Base-by-base conservation (phyloP, 1,284 basidiomycete species). In the Trametes versicolor region DNA sequence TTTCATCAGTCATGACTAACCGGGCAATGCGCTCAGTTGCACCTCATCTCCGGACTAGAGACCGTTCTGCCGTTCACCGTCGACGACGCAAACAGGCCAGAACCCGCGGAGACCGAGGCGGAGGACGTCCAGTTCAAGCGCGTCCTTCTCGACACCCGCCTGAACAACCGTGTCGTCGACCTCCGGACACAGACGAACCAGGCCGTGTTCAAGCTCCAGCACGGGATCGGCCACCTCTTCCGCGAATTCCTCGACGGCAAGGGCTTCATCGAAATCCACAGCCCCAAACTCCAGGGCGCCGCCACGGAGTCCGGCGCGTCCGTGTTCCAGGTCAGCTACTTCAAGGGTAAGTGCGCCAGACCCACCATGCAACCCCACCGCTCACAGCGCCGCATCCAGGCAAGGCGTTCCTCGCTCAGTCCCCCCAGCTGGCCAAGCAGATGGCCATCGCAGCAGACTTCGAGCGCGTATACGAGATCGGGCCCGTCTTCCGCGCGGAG, bases 381-480 rank as follows among this genome's bases (percentile, higher is more conserved):
- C 12, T 36, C n/a, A 23, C 19, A 21, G n/a, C 39, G 12, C 2
- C 23, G 21, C 4, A 17, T 37, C 32, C 23, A 93, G 95, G 94
- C 43, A 87, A 81, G 70, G 98, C 98, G 1, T 99, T 88, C 84
- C 87, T 99, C 32, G 98, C 98, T 8, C 98, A 99, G 79, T 95
- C 92, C 54, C 98, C 98, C 49, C 98, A 99, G 78, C 85, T 99
- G 17, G 95, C 95, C 55, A 99, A 99, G 81, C 98, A 99, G 81
- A 99, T 99, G 98, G 95, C 94, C 65, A 99, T 99, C 72, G 95
- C 97, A 39, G 96, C 96, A 66, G 98, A 99, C 82, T 97, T 99
- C 78, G 97, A 98, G 76, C 88, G 95, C 49, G 98, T 99, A 5
- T 99, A 97, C 80, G 98, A 99, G 81, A 96, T 99, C 69, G 97